These are phyloP conservation scores for Hapsidospora chrysogenum DNA, from an alignment of 495 filamentous ascomycete species.

Conservation along the genomic window DNA sequence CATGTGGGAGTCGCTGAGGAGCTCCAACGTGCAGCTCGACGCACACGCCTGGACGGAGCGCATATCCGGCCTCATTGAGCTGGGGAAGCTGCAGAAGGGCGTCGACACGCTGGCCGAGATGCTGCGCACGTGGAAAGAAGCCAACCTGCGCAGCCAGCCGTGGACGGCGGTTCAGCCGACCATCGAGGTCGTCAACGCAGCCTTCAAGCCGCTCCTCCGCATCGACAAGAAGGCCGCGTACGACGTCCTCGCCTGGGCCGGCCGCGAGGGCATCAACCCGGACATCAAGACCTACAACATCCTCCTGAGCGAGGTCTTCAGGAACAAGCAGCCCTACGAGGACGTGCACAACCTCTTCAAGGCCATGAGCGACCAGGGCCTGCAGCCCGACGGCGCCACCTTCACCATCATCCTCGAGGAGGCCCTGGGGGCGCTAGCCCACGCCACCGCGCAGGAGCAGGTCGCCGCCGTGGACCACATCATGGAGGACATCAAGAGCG, in stretches of 20 bases:
- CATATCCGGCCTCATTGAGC: slow-evolving; percentile 40
- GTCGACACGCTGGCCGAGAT: slow-evolving; percentile 44
- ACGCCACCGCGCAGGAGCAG: slow-evolving; percentile 12
- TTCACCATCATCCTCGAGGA: slow-evolving; percentile 26
- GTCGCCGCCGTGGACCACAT: slow-evolving; percentile 17
- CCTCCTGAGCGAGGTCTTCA: slow-evolving; percentile 38
- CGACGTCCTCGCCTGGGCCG: slow-evolving; percentile 41
- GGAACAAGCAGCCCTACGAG: slow-evolving; percentile 15
- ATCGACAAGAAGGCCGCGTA: slow-evolving; percentile 15
- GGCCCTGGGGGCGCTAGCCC: slow-evolving; percentile 10
- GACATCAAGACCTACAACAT: slow-evolving; percentile 54
- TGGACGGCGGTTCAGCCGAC: slow-evolving; percentile 32
- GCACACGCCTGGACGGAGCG: slow-evolving; percentile 40
- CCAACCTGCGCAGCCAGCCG: slow-evolving; percentile 13
- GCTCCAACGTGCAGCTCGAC: slow-evolving; percentile 36
- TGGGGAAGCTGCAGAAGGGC: slow-evolving; percentile 25
- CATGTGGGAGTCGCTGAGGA: slow-evolving; percentile 40
- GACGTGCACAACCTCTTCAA: slow-evolving; percentile 22
- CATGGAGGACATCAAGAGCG: slow-evolving; percentile 32
- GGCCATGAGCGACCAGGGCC: slow-evolving; percentile 15
- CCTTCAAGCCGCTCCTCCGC: slow-evolving; percentile 25
- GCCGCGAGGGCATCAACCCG: slow-evolving; percentile 35
- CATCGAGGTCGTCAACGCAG: slow-evolving; percentile 47
- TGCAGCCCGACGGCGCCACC: slow-evolving; percentile 21
- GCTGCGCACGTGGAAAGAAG: slow-evolving; percentile 31